These are phyloP conservation scores for Salix suchowensis DNA, from an alignment of 345 rosid species.

Conservation along the genomic window DNA sequence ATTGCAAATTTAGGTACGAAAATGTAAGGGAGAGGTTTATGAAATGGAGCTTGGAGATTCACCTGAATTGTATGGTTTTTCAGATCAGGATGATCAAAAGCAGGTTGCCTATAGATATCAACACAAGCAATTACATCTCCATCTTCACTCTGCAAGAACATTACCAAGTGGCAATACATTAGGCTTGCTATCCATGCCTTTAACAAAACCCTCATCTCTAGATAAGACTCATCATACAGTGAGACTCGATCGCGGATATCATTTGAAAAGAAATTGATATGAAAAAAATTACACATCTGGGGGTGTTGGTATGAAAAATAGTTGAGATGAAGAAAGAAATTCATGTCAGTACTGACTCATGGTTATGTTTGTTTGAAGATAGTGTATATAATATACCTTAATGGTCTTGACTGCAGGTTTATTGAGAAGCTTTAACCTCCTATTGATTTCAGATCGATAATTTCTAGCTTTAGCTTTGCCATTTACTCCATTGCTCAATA, in stretches of 20 bases:
- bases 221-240: too few species aligned
- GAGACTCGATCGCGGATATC: too few species aligned
- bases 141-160: conserved; percentile 38
- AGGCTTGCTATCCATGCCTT: neutral
- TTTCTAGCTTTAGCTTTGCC: neutral
- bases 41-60: too few species aligned
- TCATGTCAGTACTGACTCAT: too few species aligned
- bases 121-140: conserved; percentile 55
- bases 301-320: too few species aligned
- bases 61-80: conserved; percentile 45
- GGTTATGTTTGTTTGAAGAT: too few species aligned
- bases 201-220: too few species aligned
- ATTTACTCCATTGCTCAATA: neutral
- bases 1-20: too few species aligned
- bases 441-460: conserved; percentile 16
- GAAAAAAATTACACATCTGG: too few species aligned
- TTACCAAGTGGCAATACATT: neutral
- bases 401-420: conserved; percentile 47
- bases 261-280: too few species aligned
- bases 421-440: conserved; percentile 37
- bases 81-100: conserved; percentile 47
- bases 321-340: too few species aligned
- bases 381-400: conserved; percentile 12
- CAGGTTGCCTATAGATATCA: conserved; percentile 44
- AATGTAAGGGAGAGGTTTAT: too few species aligned